Conservation (phyloP, 2,329 filamentous ascomycete genomes). For the Esteya vermicola region DNA sequence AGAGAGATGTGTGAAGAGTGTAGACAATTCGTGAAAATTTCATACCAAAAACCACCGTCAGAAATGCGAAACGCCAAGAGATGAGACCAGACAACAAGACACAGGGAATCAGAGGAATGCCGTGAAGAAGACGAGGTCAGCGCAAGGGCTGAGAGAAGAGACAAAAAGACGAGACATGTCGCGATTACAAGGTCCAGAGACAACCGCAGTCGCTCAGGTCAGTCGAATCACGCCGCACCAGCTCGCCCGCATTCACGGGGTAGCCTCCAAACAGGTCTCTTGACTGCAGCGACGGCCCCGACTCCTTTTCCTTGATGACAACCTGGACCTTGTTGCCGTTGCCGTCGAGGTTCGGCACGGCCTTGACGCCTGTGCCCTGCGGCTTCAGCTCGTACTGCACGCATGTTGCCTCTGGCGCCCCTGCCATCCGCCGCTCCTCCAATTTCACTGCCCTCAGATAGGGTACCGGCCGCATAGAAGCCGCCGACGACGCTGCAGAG, state of each 20-base stretch:
- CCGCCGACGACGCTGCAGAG: not conserved
- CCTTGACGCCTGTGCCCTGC: constrained; percentile 18
- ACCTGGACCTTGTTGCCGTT: constrained; percentile 27
- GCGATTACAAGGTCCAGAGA: constrained; percentile 37
- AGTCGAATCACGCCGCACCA: constrained; percentile 10
- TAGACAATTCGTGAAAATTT: too few relatives aligned
- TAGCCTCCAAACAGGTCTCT: not conserved
- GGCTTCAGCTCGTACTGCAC: constrained; percentile 31
- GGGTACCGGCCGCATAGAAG: constrained; percentile 2
- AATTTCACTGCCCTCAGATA: constrained; percentile 41
- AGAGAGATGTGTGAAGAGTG: too few relatives aligned
- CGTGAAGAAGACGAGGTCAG: too few relatives aligned
- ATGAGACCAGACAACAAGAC: too few relatives aligned
- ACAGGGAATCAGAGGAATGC: too few relatives aligned
- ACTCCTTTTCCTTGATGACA: constrained; percentile 26
- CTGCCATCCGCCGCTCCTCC: constrained; percentile 33
- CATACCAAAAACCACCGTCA: too few relatives aligned
- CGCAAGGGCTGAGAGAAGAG: not conserved
- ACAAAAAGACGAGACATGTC: not conserved
- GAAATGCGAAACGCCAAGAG: too few relatives aligned
- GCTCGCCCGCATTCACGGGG: not conserved
- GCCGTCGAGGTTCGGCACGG: constrained; percentile 19
- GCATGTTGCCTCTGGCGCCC: constrained; percentile 26
- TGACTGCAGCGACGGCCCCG: constrained; percentile 6
- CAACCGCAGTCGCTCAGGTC: constrained; percentile 38